Conservation (phyloP, 352 stramenopile species). For the Phytophthora agathidicida region DNA sequence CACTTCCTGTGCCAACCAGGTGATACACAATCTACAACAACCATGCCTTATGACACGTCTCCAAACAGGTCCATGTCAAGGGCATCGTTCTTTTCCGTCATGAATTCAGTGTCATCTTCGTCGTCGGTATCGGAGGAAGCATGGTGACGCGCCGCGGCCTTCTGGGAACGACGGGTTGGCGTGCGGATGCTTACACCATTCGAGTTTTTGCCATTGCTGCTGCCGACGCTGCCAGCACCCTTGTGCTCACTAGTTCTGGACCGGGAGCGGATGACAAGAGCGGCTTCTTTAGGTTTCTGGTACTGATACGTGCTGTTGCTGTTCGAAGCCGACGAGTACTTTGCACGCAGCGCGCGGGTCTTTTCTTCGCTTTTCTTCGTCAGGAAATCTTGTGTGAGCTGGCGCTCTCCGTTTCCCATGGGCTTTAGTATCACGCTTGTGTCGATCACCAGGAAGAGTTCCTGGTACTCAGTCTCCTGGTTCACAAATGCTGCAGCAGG, state of each 20-base stretch:
- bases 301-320: slow-evolving; percentile 62
- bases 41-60: slow-evolving; percentile 29
- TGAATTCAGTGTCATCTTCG: slow-evolving; percentile 66
- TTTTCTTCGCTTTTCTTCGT: slow-evolving; percentile 69
- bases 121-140: slow-evolving; percentile 77
- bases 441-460: slow-evolving; percentile 77
- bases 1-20: slow-evolving; percentile 4
- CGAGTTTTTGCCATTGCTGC: slow-evolving; percentile 53
- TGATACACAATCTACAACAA: slow-evolving; percentile 8
- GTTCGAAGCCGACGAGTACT: slow-evolving; percentile 49
- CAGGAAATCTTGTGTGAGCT: slow-evolving; percentile 63
- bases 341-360: slow-evolving; percentile 42
- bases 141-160: slow-evolving; percentile 25
- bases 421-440: slow-evolving; percentile 36
- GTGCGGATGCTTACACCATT: slow-evolving; percentile 70
- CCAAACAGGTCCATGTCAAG: slow-evolving; percentile 57
- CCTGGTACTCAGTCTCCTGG: slow-evolving; percentile 59
- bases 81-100: slow-evolving; percentile 42
- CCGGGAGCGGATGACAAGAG: slow-evolving; percentile 81
- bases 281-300: slow-evolving; percentile 77
- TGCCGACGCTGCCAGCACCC: slow-evolving; percentile 49
- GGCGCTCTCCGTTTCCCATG: slow-evolving; percentile 53
- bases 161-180: slow-evolving; percentile 28
- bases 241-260: slow-evolving; percentile 67
- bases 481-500: slow-evolving; percentile 27